phyloP scores from a whole-genome alignment of 352 stramenopile species.

The Aphanomyces astaci region DNA sequence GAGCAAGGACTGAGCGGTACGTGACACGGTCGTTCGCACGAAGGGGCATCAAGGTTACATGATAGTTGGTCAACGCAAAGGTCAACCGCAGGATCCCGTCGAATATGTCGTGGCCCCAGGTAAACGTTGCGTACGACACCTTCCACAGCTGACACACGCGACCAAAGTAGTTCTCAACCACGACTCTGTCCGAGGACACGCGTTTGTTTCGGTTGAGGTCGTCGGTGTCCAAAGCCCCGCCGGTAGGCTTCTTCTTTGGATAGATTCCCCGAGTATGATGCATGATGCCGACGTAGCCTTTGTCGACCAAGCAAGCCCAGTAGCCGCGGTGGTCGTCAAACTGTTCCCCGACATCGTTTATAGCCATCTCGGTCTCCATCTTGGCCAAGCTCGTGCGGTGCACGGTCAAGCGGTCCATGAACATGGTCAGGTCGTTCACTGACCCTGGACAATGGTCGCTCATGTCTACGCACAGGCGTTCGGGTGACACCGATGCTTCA shows the following conservation, averaged over 20 bases:
- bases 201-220: not conserved
- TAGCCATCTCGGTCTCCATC: not conserved
- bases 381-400: not conserved
- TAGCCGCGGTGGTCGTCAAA: not conserved
- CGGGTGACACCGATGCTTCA: not conserved
- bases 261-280: not conserved
- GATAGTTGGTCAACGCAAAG: not conserved
- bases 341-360: not conserved
- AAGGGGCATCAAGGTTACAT: not conserved
- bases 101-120: not conserved
- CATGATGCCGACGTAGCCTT: not conserved
- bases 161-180: conserved; percentile 8
- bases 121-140: not conserved
- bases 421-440: not conserved
- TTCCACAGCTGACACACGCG: not conserved
- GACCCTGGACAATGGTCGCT: not conserved
- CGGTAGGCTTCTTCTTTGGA: not conserved
- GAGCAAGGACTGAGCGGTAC: not conserved
- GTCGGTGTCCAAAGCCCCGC: not conserved
- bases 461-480: not conserved
- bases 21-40: not conserved
- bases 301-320: not conserved
- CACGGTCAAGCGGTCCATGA: not conserved
- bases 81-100: not conserved
- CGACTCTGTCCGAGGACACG: not conserved